These are phyloP conservation scores for Schizochytrium sp. DNA, from an alignment of 108 stramenopile genomes.

Conservation along the genomic window DNA sequence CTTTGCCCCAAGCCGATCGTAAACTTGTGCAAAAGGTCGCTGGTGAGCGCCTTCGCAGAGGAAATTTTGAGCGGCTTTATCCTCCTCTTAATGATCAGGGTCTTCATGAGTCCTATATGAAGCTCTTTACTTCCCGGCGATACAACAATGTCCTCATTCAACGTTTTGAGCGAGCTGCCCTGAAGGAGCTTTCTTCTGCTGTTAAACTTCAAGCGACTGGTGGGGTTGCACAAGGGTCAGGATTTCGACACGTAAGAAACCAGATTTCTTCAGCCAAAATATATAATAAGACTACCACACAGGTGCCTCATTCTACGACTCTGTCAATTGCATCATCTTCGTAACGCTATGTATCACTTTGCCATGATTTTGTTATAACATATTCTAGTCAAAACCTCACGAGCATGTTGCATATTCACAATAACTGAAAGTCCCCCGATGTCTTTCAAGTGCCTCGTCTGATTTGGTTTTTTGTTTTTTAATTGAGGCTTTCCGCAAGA, in stretches of 20 bases:
- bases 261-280: background rate
- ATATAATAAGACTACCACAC: background rate
- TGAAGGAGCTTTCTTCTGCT: conserved; percentile 31
- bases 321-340: background rate
- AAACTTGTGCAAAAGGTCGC: conserved; percentile 29
- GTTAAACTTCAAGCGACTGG: background rate
- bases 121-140: background rate
- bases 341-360: no score
- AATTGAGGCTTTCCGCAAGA: no score
- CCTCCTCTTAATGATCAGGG: conserved; percentile 7
- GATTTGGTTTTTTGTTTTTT: no score
- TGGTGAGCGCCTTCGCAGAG: conserved; percentile 10
- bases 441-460: no score
- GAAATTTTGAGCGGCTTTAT: conserved; percentile 39
- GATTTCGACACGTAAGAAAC: background rate
- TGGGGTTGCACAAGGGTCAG: background rate
- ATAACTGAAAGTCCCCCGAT: no score
- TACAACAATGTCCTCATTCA: conserved; percentile 44
- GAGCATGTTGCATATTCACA: no score
- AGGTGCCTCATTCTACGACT: background rate
- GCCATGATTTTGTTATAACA: no score
- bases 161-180: conserved; percentile 4
- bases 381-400: no score
- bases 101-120: conserved; percentile 15
- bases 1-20: background rate